Evolutionary conservation across 2,329 filamentous ascomycete species (phyloP), one percentile per base, ranked within the genome.

Genomic region (Atkinsonella hypoxylon): DNA sequence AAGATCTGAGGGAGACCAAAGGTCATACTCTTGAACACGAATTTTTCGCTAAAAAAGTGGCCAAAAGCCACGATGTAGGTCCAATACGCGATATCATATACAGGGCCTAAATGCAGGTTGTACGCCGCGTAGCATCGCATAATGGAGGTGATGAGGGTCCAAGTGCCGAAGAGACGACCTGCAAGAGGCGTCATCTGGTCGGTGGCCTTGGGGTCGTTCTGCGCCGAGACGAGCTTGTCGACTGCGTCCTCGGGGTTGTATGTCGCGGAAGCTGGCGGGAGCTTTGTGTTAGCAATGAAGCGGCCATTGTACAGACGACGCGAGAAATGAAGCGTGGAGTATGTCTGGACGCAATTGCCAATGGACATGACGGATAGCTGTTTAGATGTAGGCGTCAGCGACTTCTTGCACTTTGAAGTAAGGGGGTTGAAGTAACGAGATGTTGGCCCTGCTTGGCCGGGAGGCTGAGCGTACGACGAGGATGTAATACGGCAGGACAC

Each of bases 111-210:
- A 57, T 81, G 74, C 55, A 95, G 80, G 66, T 94, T 76, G 70
- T 94, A 95, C 34, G 87, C 87, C 4, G 88, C 87, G 63, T 94
- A 94, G 57, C 89, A 71, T 48, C 90, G 81, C 43, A 95, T 77
- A 47, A 95, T 71, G 52, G 82, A 79, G 6, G 85, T 83, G 52
- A 95, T 74, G 52, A 91, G 76, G 0, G 90, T 94, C 83, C 89
- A 96, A 31, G 87, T 93, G 49, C 86, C 89, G 65, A 95, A 95
- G 18, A 88, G 82, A 56, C 88, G 83, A 26, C 83, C 83, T 11
- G 82, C 83, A 31, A 95, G 79, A 5, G 85, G 81, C 6, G 87
- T 90, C 51, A 88, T 79, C 66, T 82, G 78, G 61, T 81, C 78
- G 51, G 68, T 61, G 43, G 68, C 73, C 59, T 71, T 72, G 51